Evolutionary conservation across 139 green algal genomes (phyloP).

Genomic region (Axilococcus clingmanii): DNA sequence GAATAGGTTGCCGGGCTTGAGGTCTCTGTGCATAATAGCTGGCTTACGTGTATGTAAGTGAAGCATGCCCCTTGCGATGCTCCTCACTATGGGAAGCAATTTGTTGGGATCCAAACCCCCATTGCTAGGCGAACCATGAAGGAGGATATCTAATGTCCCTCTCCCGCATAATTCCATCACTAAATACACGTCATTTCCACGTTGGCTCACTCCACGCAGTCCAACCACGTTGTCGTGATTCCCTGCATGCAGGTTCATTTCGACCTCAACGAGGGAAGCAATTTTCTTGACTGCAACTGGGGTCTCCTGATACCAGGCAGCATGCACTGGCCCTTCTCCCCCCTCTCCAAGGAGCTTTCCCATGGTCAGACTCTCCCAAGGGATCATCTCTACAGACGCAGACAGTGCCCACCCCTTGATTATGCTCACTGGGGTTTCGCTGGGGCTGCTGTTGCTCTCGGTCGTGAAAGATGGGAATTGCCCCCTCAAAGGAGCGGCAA

Average conservation of each 20-base stretch:
- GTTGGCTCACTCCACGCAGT: constrained; percentile 27
- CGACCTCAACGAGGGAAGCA: constrained; percentile 19
- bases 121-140: constrained; percentile 19
- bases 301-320: constrained; percentile 33
- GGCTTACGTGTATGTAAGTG: constrained; percentile 72
- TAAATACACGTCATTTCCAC: constrained; percentile 22
- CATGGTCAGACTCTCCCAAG: constrained; percentile 13
- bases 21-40: constrained; percentile 67
- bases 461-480: not conserved
- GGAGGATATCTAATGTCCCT: constrained; percentile 36
- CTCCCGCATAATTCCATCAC: constrained; percentile 47
- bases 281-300: constrained; percentile 37
- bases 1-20: constrained; percentile 48
- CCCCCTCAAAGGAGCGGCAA: not conserved
- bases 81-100: constrained; percentile 31
- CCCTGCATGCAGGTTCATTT: constrained; percentile 38
- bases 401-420: too few species aligned
- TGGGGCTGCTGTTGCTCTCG: not conserved
- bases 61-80: constrained; percentile 36
- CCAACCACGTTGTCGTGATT: constrained; percentile 41
- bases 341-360: constrained; percentile 26
- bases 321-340: constrained; percentile 36
- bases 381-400: constrained; percentile 19
- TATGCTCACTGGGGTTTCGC: not conserved
- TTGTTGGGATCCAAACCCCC: constrained; percentile 22